Evolutionary conservation across 805 yeast genomes (phyloP), one percentile per base, ranked within the genome.

Genomic region (Metschnikowia borealis): DNA sequence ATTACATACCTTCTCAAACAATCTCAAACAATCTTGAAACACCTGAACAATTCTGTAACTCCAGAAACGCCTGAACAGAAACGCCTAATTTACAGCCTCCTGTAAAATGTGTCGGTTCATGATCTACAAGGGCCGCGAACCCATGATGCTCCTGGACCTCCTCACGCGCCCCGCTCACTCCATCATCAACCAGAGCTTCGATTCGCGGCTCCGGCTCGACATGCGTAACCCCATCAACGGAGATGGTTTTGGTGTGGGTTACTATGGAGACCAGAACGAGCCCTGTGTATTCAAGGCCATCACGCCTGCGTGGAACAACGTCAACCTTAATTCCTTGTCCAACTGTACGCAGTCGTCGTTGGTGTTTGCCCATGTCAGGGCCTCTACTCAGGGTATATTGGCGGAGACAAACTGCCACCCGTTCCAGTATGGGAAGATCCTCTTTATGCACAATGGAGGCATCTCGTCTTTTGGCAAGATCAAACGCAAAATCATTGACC

Each of bases 361-460:
- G 45, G 89, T 92, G 2, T 94, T 94, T 73, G 99, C 96, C 2
- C 99, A 94, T 67, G 97, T 94, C 1, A 69, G 99, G 54, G 98
- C 99, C 0, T 87, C 96, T 0, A 94, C 99, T 0, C 89, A 95
- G 55, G 99, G 99, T 43, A 95, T 88, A 1, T 70, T 94, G 26
- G 80, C 96, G 10, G 99, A 94, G 64, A 92, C 97, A 0, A 94
- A 94, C 67, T 94, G 99, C 68, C 99, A 94, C 66, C 99, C 99
- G 0, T 94, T 94, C 68, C 83, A 87, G 3, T 90, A 82, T 64
- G 92, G 91, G 54, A 83, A 83, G 46, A 71, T 92, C 44, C 87
- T 92, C 86, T 94, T 94, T 65, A 94, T 94, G 99, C 99, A 94
- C 68, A 94, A 94, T 68, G 99, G 99, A 31, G 94, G 89, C 0